These are phyloP conservation scores for Nadsonia starkeyi-henricii DNA, from an alignment of 1,139 yeast species.

Conservation along the genomic window DNA sequence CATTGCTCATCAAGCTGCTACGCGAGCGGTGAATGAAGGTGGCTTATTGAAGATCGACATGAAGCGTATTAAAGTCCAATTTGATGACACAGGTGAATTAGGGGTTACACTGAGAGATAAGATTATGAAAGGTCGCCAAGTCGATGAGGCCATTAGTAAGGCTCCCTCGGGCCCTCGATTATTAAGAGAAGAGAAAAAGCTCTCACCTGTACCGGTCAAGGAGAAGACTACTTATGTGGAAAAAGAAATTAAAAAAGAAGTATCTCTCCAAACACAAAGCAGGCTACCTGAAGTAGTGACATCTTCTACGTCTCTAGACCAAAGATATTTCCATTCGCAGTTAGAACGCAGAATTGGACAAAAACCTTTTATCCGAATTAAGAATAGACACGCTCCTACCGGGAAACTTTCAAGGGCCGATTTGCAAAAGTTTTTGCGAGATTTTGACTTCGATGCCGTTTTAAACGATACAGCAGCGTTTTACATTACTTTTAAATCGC, in stretches of 20 bases:
- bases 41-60: constrained; percentile 24
- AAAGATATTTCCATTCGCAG: not conserved
- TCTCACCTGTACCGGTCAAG: not conserved
- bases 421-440: constrained; percentile 36
- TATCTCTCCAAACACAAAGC: not conserved
- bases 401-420: constrained; percentile 39
- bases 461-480: constrained; percentile 52
- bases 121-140: constrained; percentile 10
- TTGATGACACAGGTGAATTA: constrained; percentile 22
- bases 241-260: constrained; percentile 1
- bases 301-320: not conserved
- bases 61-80: constrained; percentile 18
- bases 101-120: constrained; percentile 16
- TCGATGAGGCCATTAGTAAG: constrained; percentile 8
- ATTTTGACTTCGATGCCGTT: constrained; percentile 53
- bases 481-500: constrained; percentile 52
- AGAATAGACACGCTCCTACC: constrained; percentile 40
- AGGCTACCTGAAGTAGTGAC: not conserved
- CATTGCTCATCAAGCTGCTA: constrained; percentile 37
- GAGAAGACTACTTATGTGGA: constrained; percentile 1
- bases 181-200: constrained; percentile 1
- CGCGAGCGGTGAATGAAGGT: constrained; percentile 26
- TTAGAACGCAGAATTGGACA: constrained; percentile 29
- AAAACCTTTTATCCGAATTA: constrained; percentile 43
- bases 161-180: not conserved